Evolutionary conservation across 2,329 filamentous ascomycete genomes (phyloP), one percentile per base, ranked within the genome.

Genomic region (Paecilomyces sp.): DNA sequence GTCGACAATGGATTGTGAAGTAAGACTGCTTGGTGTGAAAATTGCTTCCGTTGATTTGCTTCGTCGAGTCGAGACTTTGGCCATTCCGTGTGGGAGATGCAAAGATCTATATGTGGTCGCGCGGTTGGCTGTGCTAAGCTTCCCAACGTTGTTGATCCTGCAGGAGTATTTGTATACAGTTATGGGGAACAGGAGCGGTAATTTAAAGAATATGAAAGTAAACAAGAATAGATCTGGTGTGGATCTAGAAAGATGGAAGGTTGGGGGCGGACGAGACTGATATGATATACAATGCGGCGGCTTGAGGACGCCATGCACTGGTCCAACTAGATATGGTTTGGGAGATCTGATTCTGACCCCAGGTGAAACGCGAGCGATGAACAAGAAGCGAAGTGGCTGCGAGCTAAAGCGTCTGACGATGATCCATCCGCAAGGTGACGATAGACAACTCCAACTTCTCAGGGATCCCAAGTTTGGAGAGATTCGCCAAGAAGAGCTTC

Each of bases 1-100:
- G 41, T 61, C 62, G 59, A 64, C 66, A 41, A 58, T 60, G 51
- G 54, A 11, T 55, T 55, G 25, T 36, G 54, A 31, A 11, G 24
- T 36, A 3, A 22, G 3, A 36, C n/a, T 25, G 54, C 13, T 33
- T 30, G 31, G 22, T 50, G 36, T 41, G 5, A 47, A 47, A 6
- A 22, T 47, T 47, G 41, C 18, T 57, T 57, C 36, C 22, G 24
- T 57, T 25, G 34, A 57, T 36, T 28, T 28, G 31, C 36, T 57
- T 36, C n/a, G 55, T 36, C 36, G 30, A 28, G 55, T 36, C 18
- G 34, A 22, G 3, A 11, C 55, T 47, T 41, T 57, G 55, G 55
- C 55, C 55, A 57, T 57, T 24, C 34, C 34, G 30, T 28, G 55
- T 41, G 25, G 31, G 33, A 47, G 25, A 25, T 30, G 24, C 51